These are phyloP conservation scores for Saccharomycopsis fodiens DNA, from an alignment of 805 yeast species.

Conservation along the genomic window DNA sequence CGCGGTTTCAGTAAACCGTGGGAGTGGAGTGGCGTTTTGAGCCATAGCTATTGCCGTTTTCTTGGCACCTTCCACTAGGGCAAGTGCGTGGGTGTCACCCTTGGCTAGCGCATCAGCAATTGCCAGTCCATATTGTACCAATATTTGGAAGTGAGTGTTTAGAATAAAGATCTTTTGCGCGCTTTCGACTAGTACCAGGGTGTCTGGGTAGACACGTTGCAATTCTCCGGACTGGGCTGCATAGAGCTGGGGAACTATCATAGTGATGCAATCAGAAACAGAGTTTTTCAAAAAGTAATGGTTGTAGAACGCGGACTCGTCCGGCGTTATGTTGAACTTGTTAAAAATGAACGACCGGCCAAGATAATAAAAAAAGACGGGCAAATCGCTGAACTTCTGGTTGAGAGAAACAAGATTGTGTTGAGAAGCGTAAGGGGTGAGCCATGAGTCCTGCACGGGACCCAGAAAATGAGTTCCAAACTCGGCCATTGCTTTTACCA, in stretches of 20 bases:
- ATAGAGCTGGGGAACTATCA: conserved; percentile 14
- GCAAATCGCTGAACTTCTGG: conserved; percentile 23
- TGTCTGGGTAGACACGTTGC: background rate
- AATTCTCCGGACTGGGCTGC: background rate
- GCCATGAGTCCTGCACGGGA: background rate
- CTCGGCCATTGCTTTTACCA: conserved; percentile 26
- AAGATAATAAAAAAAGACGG: conserved; percentile 30
- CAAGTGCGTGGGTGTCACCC: background rate
- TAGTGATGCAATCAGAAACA: conserved; percentile 22
- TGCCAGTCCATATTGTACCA: conserved; percentile 22
- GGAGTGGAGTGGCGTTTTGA: conserved; percentile 30
- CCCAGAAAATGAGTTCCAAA: conserved; percentile 26
- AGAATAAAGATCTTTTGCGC: conserved; percentile 22
- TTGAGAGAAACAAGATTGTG: conserved; percentile 8
- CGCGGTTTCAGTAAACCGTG: conserved; percentile 40
- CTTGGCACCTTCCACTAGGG: background rate
- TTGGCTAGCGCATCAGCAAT: background rate
- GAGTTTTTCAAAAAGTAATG: conserved; percentile 26
- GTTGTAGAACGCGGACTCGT: conserved; percentile 37
- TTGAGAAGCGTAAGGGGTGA: background rate
- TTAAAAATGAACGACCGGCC: conserved; percentile 31
- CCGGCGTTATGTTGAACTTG: conserved; percentile 37
- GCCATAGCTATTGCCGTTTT: background rate
- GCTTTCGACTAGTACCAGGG: background rate
- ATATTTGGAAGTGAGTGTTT: conserved; percentile 24